A percentile compares a stretch with the other conserved stretches of the same genome.
Conservation (phyloP, 495 filamentous ascomycete genomes). For the Aspergillus asperescens region DNA sequence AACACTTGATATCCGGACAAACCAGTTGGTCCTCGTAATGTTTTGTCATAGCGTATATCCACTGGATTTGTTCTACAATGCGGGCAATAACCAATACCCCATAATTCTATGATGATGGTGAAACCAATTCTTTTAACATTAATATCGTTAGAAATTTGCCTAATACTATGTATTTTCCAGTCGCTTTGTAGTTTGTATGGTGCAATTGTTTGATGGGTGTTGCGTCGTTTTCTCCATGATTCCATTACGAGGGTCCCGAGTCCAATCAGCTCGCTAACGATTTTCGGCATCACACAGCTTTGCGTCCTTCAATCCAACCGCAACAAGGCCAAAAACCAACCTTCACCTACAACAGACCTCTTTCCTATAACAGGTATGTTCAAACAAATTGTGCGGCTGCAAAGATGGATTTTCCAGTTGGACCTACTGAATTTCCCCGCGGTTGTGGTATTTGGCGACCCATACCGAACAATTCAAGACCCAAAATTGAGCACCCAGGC, state of each 20-base stretch:
- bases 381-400: conserved; percentile 12
- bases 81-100: conserved; percentile 14
- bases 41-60: conserved; percentile 24
- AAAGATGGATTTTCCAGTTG: conserved; percentile 23
- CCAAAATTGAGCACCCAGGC: conserved; percentile 10
- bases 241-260: conserved; percentile 29
- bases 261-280: conserved; percentile 45
- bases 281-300: conserved; percentile 49
- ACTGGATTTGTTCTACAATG: conserved; percentile 19
- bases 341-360: conserved; percentile 33
- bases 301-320: conserved; percentile 36
- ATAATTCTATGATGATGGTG: background rate
- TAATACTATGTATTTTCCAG: background rate
- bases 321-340: conserved; percentile 39
- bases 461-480: conserved; percentile 14
- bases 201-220: conserved; percentile 28
- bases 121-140: background rate
- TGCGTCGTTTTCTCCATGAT: conserved; percentile 13
- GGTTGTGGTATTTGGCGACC: conserved; percentile 28
- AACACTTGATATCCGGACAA: conserved; percentile 46
- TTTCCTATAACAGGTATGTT: conserved; percentile 41
- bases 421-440: conserved; percentile 25
- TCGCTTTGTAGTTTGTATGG: conserved; percentile 7
- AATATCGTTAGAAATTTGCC: background rate
- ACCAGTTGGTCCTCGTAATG: conserved; percentile 14